Conservation (phyloP, 179 eudicot species). For the Carnegiea gigantea region DNA sequence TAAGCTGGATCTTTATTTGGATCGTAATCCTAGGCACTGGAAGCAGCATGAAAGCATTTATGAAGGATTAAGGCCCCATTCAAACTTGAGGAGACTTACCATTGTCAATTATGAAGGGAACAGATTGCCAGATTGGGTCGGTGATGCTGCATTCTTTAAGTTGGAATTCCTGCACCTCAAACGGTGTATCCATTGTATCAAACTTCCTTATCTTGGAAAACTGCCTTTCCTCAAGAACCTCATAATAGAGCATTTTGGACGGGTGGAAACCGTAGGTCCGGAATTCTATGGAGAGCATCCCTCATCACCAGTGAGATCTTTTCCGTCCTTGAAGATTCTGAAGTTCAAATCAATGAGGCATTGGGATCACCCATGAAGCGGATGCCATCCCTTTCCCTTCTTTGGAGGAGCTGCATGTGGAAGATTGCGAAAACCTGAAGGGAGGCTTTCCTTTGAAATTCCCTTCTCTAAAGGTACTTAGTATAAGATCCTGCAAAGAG, state of each 20-base stretch:
- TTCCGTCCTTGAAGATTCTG: not conserved
- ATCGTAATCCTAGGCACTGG: no score
- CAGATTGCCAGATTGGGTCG: not conserved
- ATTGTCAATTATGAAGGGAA: no score
- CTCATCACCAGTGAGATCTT: not conserved
- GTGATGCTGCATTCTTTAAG: not conserved
- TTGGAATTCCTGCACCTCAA: not conserved
- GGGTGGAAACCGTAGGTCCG: not conserved
- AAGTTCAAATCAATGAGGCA: not conserved
- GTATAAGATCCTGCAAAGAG: no score
- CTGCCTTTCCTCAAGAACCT: not conserved
- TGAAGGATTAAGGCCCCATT: not conserved
- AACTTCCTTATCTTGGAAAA: no score
- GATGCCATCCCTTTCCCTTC: not conserved
- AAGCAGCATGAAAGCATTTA: no score
- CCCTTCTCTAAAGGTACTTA: not conserved
- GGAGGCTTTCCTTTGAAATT: not conserved
- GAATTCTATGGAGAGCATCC: not conserved
- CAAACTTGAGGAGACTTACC: not conserved
- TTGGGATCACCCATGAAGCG: not conserved
- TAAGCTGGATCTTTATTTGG: no score
- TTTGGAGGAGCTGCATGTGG: not conserved
- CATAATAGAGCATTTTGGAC: not conserved
- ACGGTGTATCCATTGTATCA: not conserved
- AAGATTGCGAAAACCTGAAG: not conserved